Base-by-base conservation (phyloP, 169 alveolate species). In the Blepharisma undulans region DNA sequence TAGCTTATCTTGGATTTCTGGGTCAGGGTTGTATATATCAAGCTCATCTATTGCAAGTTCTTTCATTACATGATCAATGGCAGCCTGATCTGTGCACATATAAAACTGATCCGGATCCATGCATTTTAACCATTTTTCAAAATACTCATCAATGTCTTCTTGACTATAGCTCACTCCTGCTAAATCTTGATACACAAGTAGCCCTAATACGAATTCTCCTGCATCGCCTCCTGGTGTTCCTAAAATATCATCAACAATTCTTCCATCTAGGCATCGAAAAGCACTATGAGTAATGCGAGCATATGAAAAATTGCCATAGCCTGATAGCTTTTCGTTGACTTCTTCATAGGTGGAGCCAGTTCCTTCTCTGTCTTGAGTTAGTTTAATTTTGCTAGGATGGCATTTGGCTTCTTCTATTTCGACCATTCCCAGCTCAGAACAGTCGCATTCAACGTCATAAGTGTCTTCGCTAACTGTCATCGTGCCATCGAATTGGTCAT, bases 201-300 rank as follows among this genome's bases (percentile, higher is more conserved):
- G 87, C 19, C 93, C 95, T 78, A 93, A 84, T 7, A 93, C 61
- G 33, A 93, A 93, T 72, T 91, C 94, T 33, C 95, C 95, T 71
- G 94, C 91, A 91, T 93, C 95, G 14, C 95, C 95, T 34, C 95
- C 95, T 0, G 94, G 94, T 22, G 95, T 89, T 36, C 94, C 93
- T 60, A 93, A 87, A 0, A 88, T 74, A 30, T 79, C 88, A 14
- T 88, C 88, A 27, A 59, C 84, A 60, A 71, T 91, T 71, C 95
- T 84, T 72, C 95, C 95, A 89, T 93, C 95, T 71, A 91, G 61
- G 72, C 94, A 91, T 66, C 90, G 79, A 84, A 91, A 93, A 72
- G 91, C 79, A 34, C 72, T 71, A 1, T 78, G 79, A 66, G 81
- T 93, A 2, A 93, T 91, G 66, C 91, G 86, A 0, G 90, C 93